These are phyloP conservation scores for Scheffersomyces parashehatae DNA, from an alignment of 1,139 yeast genomes.

Conservation along the genomic window DNA sequence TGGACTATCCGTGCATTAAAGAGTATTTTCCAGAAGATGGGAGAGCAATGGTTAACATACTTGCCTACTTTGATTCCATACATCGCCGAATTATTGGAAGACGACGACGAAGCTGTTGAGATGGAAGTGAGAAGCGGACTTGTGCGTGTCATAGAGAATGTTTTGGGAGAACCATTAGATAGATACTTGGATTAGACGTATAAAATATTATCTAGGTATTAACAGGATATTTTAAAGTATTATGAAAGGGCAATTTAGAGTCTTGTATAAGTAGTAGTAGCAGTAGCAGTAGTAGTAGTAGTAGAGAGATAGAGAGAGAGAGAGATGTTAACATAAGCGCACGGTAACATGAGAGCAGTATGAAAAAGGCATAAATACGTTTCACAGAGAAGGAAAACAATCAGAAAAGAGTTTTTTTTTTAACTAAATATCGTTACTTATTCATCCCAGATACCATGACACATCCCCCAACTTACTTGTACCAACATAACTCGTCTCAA, in stretches of 20 bases:
- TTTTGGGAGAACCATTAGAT: slow-evolving; percentile 92
- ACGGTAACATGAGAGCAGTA: too few relatives aligned
- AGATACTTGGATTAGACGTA: slow-evolving; percentile 65
- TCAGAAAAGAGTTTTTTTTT: slow-evolving; percentile 1
- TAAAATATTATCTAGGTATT: background rate
- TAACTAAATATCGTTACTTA: background rate
- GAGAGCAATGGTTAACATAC: slow-evolving; percentile 90
- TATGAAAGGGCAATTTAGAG: too few relatives aligned
- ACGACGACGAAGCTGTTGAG: slow-evolving; percentile 92
- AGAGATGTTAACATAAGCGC: too few relatives aligned
- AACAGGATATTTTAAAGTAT: background rate
- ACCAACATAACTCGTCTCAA: background rate
- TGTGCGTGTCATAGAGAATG: slow-evolving; percentile 87
- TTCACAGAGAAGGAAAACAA: too few relatives aligned
- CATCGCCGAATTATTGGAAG: slow-evolving; percentile 92
- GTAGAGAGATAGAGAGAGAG: too few relatives aligned
- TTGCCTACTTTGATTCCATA: slow-evolving; percentile 94
- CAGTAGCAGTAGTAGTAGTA: too few relatives aligned
- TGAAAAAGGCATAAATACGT: too few relatives aligned
- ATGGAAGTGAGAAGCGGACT: slow-evolving; percentile 89
- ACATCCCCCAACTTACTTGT: background rate
- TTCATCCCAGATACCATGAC: background rate
- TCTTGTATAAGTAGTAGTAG: too few relatives aligned
- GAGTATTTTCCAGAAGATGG: slow-evolving; percentile 83
- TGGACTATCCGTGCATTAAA: slow-evolving; percentile 85